These are phyloP conservation scores for Aegle marmelos DNA, from an alignment of 345 rosid genomes.

Conservation along the genomic window DNA sequence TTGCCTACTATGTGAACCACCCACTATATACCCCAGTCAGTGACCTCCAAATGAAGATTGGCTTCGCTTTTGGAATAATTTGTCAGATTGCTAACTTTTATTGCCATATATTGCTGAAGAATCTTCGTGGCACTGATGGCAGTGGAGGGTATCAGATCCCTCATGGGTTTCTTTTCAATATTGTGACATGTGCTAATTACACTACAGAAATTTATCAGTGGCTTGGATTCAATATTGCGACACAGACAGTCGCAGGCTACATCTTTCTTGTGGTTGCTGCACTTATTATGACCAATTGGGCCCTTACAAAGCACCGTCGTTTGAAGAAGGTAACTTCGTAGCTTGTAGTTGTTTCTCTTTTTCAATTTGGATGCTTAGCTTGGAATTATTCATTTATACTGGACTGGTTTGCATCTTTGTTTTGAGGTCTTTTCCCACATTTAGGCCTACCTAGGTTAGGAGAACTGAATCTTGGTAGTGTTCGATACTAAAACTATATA, in stretches of 20 bases:
- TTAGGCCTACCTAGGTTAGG: background rate
- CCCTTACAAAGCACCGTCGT: slow-evolving; percentile 90
- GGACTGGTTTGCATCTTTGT: background rate
- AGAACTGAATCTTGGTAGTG: background rate
- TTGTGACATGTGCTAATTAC: slow-evolving; percentile 97
- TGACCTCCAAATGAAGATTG: slow-evolving; percentile 91
- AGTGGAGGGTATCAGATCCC: slow-evolving; percentile 94
- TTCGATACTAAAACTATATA: background rate
- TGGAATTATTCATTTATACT: background rate
- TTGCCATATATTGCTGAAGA: slow-evolving; percentile 81
- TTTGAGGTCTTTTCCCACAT: background rate
- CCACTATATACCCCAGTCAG: slow-evolving; percentile 89
- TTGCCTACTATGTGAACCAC: slow-evolving; percentile 94
- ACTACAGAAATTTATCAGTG: slow-evolving; percentile 97
- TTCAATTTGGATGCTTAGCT: background rate
- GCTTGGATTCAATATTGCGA: slow-evolving; percentile 95
- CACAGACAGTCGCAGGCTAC: slow-evolving; percentile 90
- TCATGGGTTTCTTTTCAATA: slow-evolving; percentile 82
- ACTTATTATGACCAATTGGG: slow-evolving; percentile 94
- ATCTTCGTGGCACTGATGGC: slow-evolving; percentile 68
- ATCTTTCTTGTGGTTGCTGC: slow-evolving; percentile 79
- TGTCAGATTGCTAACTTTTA: slow-evolving; percentile 84
- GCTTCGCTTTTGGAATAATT: slow-evolving; percentile 78
- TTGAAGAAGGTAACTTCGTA: slow-evolving; percentile 66
- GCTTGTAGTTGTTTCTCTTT: background rate